phyloP scores from a whole-genome alignment of 768 basidiomycete genomes.

The Peribolospora baueri region DNA sequence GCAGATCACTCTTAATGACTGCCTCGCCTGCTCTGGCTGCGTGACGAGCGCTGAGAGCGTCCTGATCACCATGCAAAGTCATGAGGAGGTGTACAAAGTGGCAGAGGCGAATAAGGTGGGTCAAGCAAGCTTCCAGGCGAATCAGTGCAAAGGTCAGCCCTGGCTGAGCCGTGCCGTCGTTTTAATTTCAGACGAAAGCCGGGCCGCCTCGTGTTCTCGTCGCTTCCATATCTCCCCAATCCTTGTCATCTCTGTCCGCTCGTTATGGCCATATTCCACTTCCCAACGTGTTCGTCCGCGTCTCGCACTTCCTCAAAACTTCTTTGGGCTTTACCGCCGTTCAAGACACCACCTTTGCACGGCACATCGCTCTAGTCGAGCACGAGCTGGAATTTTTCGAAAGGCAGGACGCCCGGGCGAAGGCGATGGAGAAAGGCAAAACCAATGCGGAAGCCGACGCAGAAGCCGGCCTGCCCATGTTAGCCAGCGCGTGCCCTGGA shows the following conservation, averaged over 20 bases:
- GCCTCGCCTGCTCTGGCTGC: constrained; percentile 76
- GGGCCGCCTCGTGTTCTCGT: constrained; percentile 26
- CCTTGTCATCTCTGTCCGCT: constrained; percentile 55
- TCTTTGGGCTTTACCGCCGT: constrained; percentile 30
- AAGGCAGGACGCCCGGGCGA: constrained; percentile 22
- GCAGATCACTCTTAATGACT: constrained; percentile 89
- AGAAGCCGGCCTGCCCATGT: constrained; percentile 42
- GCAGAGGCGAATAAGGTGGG: constrained; percentile 33
- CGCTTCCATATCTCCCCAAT: constrained; percentile 72
- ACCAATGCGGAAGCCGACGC: background rate
- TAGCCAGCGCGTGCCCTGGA: constrained; percentile 88
- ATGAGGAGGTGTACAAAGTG: constrained; percentile 67
- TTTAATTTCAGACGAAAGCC: no score
- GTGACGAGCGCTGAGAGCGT: constrained; percentile 97
- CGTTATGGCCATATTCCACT: constrained; percentile 19
- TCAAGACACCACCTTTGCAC: constrained; percentile 84
- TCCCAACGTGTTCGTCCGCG: constrained; percentile 33
- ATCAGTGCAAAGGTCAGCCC: no score
- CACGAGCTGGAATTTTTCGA: constrained; percentile 60
- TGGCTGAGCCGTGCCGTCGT: no score
- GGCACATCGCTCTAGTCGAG: constrained; percentile 61
- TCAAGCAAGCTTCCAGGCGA: constrained; percentile 6
- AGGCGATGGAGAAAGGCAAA: background rate
- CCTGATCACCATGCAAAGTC: constrained; percentile 84
- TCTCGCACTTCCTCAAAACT: constrained; percentile 18